Evolutionary conservation across 495 filamentous ascomycete genomes (phyloP), one percentile per base, ranked within the genome.

Genomic region (Eremomyces bilateralis): DNA sequence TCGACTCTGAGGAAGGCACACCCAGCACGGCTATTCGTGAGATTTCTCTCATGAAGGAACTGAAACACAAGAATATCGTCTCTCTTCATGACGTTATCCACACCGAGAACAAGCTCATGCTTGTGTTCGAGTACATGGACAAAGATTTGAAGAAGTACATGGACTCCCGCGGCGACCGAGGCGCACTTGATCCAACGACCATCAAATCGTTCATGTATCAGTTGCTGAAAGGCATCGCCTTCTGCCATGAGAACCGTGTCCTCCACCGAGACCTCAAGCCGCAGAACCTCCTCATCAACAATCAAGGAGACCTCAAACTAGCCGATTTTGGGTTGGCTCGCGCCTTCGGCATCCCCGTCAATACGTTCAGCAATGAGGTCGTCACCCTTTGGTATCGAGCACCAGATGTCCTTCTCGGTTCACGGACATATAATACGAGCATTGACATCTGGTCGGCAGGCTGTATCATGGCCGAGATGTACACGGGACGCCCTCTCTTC

Each of bases 121-220:
- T 95, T 16, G 84, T 95, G 27, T 80, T 85, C 41, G 84, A 95
- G 49, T 95, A 81, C 56, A 95, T 35, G 33, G 33, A 70, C 50
- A 85, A 88, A 49, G 80, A 80, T 8, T 69, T 79, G 43, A 64
- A 97, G 63, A 93, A 92, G 54, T 95, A 94, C 61, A 95, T 97
- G 90, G 88, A 97, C 36, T 94, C 27, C 30, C 32, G 78, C 19
- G 77, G 79, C 43, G 75, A 85, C 29, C 66, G 80, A 35, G 83
- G 85, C 20, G 75, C 77, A 16, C 59, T 95, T 27, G 77, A 84
- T 50, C 77, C 80, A 20, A 55, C 63, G 25, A 82, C 78, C 25
- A 90, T 95, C 63, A 95, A 93, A 57, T 85, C 78, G 17, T 95
- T 93, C 65, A 93, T 93, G 82, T 77, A 81, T 58, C 84, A 95